Conservation (phyloP, 1,139 yeast species). For the Magnusiomyces paraingens region DNA sequence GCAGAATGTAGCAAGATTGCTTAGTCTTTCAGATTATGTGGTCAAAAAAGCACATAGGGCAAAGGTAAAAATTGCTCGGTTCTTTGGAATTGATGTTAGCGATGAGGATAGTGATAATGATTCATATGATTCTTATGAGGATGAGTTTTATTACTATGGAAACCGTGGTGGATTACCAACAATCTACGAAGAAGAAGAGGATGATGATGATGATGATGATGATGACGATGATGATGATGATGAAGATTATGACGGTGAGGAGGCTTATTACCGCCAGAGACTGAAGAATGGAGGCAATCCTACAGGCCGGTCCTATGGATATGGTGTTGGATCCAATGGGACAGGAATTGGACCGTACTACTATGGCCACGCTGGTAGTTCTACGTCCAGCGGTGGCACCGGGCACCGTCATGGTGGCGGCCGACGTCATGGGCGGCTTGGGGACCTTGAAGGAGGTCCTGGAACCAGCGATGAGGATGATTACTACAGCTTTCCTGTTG, state of each 20-base stretch:
- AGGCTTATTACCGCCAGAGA: not conserved
- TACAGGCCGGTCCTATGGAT: slow-evolving; percentile 4
- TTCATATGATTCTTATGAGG: slow-evolving; percentile 2
- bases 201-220: slow-evolving; percentile 17
- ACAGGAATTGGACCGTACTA: not conserved
- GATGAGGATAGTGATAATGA: slow-evolving; percentile 18
- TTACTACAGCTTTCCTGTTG: slow-evolving; percentile 8
- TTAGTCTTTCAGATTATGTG: slow-evolving; percentile 23
- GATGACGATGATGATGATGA: slow-evolving; percentile 16
- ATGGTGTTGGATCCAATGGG: not conserved
- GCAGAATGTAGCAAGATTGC: slow-evolving; percentile 32
- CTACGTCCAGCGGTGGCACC: not conserved
- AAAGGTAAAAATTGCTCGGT: slow-evolving; percentile 8
- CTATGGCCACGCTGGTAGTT: slow-evolving; percentile 9
- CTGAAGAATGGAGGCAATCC: not conserved
- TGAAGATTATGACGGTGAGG: slow-evolving; percentile 8
- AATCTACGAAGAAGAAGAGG: slow-evolving; percentile 15
- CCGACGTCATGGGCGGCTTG: too few relatives aligned
- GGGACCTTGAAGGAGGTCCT: too few relatives aligned
- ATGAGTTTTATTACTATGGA: slow-evolving; percentile 2
- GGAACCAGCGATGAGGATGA: not conserved
- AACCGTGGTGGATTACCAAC: slow-evolving; percentile 11
- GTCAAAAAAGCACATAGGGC: slow-evolving; percentile 18
- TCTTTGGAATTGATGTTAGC: slow-evolving; percentile 4
- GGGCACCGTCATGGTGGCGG: not conserved